Base-by-base conservation (phyloP, 495 filamentous ascomycete genomes). In the Penicillium waksmanii region DNA sequence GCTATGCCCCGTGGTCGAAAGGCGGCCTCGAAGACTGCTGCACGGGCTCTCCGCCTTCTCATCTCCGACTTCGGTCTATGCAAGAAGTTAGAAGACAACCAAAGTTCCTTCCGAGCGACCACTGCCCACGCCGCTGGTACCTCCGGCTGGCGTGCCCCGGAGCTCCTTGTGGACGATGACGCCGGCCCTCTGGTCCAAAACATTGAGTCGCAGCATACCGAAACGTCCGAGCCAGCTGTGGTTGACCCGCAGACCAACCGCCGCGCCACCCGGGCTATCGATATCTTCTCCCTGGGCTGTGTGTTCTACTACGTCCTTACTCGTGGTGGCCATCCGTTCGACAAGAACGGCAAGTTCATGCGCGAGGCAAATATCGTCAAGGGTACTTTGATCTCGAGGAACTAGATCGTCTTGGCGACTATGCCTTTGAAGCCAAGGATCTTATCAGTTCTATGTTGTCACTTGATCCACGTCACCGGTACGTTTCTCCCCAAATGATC, bases 61-160 rank as follows among this genome's bases (percentile, higher is more conserved):
- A 96, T 98, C 35, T 97, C 96, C 1, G 95, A 98, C 74, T 98
- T 98, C 72, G 95, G 95, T 12, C 84, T 98, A 18, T 98, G 95
- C 74, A 98, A 98, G 81, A 97, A 96, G 67, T 77, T 98, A n/a
- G 95, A 97, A 56, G 92, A 90, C 55, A 93, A 96, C 47, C 91
- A 93, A 66, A 96, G 92, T 51, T 98, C 95, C 0, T 93, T 98
- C 71, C 88, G 93, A 18, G 91, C 93, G 8, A 96, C 95, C 4
- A 98, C 94, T 2, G 92, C 92, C 11, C 93, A 96, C 66, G 93
- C 93, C 13, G 91, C 92, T 34, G 95, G 95, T 21, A 98, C 95
- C 2, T 89, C 90, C 34, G 95, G 95, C 27, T 98, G 95, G 95
- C 90, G 94, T 42, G 95, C 95, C 3, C 95, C 96, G 0, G 95